These are phyloP conservation scores for Alternaria consortialis DNA, from an alignment of 2,329 filamentous ascomycete genomes.

Conservation along the genomic window DNA sequence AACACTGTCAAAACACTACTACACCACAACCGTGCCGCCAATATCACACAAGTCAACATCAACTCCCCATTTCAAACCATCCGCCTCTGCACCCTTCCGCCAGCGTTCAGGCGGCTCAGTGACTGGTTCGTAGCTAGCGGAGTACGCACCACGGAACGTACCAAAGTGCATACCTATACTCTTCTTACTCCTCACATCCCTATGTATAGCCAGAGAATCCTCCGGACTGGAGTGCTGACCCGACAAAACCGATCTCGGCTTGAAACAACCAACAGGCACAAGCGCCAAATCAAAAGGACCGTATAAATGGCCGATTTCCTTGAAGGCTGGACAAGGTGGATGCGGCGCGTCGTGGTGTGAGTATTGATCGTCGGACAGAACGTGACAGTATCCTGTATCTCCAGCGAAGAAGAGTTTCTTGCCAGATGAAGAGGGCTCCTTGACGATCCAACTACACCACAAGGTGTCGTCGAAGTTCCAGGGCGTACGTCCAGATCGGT, in stretches of 20 bases:
- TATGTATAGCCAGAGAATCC: constrained; percentile 59
- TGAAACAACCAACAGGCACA: constrained; percentile 60
- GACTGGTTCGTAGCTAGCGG: constrained; percentile 59
- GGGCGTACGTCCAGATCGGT: constrained; percentile 55
- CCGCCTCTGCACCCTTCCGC: constrained; percentile 55
- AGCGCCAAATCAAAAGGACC: constrained; percentile 61
- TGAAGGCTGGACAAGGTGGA: constrained; percentile 59
- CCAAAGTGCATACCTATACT: constrained; percentile 64
- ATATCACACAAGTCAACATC: constrained; percentile 55
- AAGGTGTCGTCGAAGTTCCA: constrained; percentile 54
- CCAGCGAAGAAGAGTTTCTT: constrained; percentile 59
- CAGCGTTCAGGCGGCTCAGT: constrained; percentile 58
- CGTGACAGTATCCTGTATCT: constrained; percentile 60
- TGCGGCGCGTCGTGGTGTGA: constrained; percentile 47
- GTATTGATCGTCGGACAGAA: constrained; percentile 40
- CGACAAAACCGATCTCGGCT: constrained; percentile 56
- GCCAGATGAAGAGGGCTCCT: constrained; percentile 32
- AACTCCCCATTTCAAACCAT: constrained; percentile 51
- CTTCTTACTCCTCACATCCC: constrained; percentile 57
- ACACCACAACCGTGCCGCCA: constrained; percentile 58
- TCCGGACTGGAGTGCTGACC: constrained; percentile 59
- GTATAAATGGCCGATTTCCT: constrained; percentile 56
- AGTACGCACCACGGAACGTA: constrained; percentile 57
- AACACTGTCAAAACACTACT: not conserved
- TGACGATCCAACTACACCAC: constrained; percentile 60